Base-by-base conservation (phyloP, 352 stramenopile genomes). In the Phytophthora syringae region DNA sequence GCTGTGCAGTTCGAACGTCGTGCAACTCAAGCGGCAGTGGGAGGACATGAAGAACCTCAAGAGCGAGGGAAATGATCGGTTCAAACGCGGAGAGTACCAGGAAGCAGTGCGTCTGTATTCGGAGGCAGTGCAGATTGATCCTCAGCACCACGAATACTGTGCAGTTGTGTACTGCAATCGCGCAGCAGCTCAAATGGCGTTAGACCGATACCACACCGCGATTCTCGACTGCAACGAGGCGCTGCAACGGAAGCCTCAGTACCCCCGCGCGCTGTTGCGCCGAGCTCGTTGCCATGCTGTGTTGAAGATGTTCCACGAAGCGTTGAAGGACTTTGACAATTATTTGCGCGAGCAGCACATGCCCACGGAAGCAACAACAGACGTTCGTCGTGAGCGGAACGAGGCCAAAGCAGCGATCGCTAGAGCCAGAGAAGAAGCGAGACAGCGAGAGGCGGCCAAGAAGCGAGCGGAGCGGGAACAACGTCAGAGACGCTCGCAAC, bases 161-260 rank as follows among this genome's bases (percentile, higher is more conserved):
- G 82, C 83, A 1, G 76, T 92, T 36, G 80, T 96, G 44, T 90
- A 88, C 43, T 92, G 86, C 70, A 96, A 96, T 52, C 82, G 88
- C 34, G 85, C 88, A 3, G 88, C 88, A 21, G 88, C 88, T 32
- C 73, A 90, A 22, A 96, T 96, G 88, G 79, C 74, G 5, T 54
- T 94, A 42, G 71, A 86, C 27, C 70, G 79, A 21, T 93, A 79
- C 54, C 69, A 86, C 36, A 86, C 74, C 13, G 88, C 86, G 2
- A 72, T 94, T 1, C 56, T 86, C 7, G 88, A 96, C 64, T 96
- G 88, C 37, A 84, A 93, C 21, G 78, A 89, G 10, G 83, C 88
- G 0, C 43, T 96, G 32, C 64, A 82, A 56, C 72, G 82, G 11
- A 90, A 93, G 40, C 61, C 78, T 9, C 66, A 74, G 7, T 93